Percentiles rank a stretch among this genome's conserved stretches.
These are phyloP conservation scores for Colletotrichum filicis DNA, from an alignment of 2,329 filamentous ascomycete genomes.

Conservation along the genomic window DNA sequence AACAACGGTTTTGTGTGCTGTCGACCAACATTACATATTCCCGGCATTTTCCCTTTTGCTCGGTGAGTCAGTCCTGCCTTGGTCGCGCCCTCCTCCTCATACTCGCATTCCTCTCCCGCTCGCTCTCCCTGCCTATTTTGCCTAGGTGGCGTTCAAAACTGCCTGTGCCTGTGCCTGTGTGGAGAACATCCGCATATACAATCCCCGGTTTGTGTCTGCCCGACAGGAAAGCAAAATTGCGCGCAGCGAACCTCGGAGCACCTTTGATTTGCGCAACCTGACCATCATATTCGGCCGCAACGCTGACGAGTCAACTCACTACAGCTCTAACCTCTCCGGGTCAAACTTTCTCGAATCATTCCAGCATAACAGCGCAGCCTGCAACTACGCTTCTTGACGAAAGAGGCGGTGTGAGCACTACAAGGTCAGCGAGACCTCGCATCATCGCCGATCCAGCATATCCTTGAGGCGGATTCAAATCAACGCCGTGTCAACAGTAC, in stretches of 20 bases:
- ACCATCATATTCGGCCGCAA: neutral
- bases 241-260: neutral
- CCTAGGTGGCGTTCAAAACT: constrained; percentile 21
- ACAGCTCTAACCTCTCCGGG: neutral
- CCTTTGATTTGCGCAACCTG: neutral
- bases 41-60: neutral
- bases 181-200: constrained; percentile 21
- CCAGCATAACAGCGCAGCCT: neutral
- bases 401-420: constrained; percentile 25
- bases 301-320: constrained; percentile 8
- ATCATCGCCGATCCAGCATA: constrained; percentile 7
- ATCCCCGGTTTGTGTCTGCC: neutral
- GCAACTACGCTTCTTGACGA: neutral
- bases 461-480: neutral
- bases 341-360: neutral
- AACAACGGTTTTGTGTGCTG: constrained; percentile 12
- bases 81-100: neutral
- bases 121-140: neutral
- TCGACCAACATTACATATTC: neutral
- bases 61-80: constrained; percentile 24
- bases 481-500: neutral
- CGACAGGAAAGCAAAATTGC: neutral
- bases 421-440: constrained; percentile 7
- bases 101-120: neutral
- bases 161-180: constrained; percentile 8